phyloP scores from a whole-genome alignment of 306 rosid genomes.

The Sicyos baderoa region DNA sequence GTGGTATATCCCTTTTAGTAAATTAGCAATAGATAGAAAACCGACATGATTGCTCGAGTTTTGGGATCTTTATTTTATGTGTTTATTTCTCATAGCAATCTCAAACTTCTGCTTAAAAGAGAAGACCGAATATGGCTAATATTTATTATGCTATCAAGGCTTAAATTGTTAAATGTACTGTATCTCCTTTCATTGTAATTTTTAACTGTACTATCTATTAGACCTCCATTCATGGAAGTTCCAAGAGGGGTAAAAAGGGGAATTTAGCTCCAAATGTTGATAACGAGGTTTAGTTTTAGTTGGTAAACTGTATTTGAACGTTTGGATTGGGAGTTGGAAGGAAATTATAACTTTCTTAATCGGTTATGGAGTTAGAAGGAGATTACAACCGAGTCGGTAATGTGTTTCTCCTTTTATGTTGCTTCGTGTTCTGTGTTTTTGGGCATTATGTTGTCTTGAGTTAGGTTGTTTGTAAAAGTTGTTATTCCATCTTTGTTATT shows the following conservation, averaged over 20 bases:
- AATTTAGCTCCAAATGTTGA: not conserved
- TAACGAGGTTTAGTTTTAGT: not conserved
- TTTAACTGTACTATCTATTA: not conserved
- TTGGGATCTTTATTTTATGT: not conserved
- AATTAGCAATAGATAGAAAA: not conserved
- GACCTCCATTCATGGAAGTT: not conserved
- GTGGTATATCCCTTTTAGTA: not conserved
- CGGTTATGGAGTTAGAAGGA: not conserved
- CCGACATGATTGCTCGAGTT: not conserved
- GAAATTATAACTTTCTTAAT: not conserved
- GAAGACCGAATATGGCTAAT: not conserved
- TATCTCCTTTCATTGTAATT: not conserved
- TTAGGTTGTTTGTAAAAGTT: not conserved
- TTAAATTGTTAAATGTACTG: not conserved
- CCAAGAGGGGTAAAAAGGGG: not conserved
- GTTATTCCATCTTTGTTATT: not conserved
- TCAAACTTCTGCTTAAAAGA: not conserved
- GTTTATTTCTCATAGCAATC: not conserved
- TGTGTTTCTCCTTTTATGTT: not conserved
- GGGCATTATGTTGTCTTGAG: not conserved
- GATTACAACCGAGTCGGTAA: not conserved
- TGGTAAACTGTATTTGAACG: not conserved
- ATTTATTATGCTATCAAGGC: not conserved
- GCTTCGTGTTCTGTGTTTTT: not conserved
- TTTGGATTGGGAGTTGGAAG: not conserved